Evolutionary conservation across 371 early-diverging fungal species (phyloP), one percentile per base, ranked within the genome.

Genomic region (Apophysomyces variabilis): DNA sequence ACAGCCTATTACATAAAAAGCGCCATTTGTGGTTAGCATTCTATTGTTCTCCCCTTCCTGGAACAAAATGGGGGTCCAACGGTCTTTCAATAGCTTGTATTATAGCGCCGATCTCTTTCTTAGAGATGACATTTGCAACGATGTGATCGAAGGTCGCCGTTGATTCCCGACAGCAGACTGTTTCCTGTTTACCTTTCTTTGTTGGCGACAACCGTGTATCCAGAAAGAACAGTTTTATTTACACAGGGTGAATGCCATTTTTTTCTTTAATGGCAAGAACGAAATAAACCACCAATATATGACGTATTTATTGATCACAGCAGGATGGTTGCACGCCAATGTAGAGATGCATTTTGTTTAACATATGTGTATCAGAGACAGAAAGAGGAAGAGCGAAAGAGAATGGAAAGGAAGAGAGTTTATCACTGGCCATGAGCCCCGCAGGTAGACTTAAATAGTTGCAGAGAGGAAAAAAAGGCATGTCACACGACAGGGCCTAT

Each of bases 401-500:
- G 32, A 26, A 45, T 45, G 6, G 46, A 13, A 13, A 45, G 5
- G 46, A 45, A 16, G 46, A 13, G 16, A 45, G 16, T 13, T 50
- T 50, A 50, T 50, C 54, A 18, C 4, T 21, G 16, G 21, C 21
- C 8, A 21, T n/a, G 54, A 50, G 21, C 35, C 54, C 54, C 54
- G 54, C 54, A 50, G 54, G 3, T 16, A 11, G 4, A 41, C 26
- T 13, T 41, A 41, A 41, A 41, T 13, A 3, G 8, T 41, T 11
- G 13, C 13, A 41, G 5, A 41, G 41, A 41, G 41, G 41, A 50
- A n/a, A 50, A 50, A 50, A 50, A 50, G 21, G 54, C 16, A 21
- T 50, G 54, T 50, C 54, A 50, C 54, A 50, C 54, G 54, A 11
- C 54, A 26, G 32, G 54, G 54, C 54, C n/a, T 18, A 21, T 32